These are phyloP conservation scores for Aspergillus neotritici DNA, from an alignment of 2,329 filamentous ascomycete genomes.

Conservation along the genomic window DNA sequence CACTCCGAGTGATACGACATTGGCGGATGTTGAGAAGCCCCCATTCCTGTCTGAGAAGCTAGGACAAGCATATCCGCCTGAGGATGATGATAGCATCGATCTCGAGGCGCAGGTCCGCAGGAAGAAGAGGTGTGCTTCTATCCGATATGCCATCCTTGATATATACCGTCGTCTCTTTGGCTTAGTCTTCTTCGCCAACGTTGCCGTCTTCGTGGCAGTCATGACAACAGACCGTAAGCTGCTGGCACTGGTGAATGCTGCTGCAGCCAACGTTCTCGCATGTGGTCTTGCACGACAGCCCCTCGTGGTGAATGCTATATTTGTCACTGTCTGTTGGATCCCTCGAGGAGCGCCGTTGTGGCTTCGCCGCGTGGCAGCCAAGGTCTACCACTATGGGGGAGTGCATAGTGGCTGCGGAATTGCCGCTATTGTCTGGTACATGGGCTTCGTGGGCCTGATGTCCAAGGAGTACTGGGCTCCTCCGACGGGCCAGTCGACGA, in stretches of 20 bases:
- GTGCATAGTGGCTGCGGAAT: conserved; percentile 49
- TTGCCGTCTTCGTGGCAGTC: conserved; percentile 33
- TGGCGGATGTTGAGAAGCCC: conserved; percentile 15
- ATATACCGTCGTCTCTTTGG: conserved; percentile 42
- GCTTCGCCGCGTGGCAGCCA: conserved; percentile 43
- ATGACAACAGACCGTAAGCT: conserved; percentile 33
- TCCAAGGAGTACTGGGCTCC: conserved; percentile 30
- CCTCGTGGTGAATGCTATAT: conserved; percentile 49
- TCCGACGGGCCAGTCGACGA: conserved; percentile 9
- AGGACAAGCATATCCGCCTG: conserved; percentile 10
- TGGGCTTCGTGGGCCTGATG: conserved; percentile 33
- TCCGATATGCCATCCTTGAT: conserved; percentile 35
- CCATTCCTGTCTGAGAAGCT: conserved; percentile 15
- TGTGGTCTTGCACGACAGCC: conserved; percentile 49
- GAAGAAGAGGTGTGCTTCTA: conserved; percentile 21
- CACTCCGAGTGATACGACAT: conserved; percentile 16
- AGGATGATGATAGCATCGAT: conserved; percentile 16
- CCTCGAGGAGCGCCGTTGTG: conserved; percentile 43
- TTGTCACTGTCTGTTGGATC: conserved; percentile 40
- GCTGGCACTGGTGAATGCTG: conserved; percentile 38
- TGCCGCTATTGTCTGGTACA: conserved; percentile 46
- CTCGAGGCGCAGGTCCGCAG: conserved; percentile 25
- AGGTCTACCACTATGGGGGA: conserved; percentile 52
- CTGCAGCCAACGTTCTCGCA: conserved; percentile 43
- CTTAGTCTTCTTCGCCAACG: conserved; percentile 36